These are phyloP conservation scores for Trichoderma sp. DNA, from an alignment of 2,329 filamentous ascomycete genomes.

Conservation along the genomic window DNA sequence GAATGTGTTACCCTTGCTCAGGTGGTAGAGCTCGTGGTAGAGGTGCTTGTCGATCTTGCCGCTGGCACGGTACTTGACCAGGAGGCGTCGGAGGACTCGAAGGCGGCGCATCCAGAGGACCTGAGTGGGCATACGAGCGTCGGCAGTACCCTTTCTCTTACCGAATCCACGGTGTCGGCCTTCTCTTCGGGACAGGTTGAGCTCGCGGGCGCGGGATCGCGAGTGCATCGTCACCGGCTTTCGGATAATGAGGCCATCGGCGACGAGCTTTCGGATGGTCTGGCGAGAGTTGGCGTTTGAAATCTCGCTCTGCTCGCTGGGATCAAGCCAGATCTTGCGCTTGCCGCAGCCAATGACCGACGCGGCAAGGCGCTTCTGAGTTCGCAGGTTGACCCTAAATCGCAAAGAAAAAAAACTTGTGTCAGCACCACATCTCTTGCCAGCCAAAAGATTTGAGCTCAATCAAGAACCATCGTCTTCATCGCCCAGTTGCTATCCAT, in stretches of 20 bases:
- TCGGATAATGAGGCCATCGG: slow-evolving; percentile 99
- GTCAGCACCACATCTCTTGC: slow-evolving; percentile 29
- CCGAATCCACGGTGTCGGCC: slow-evolving; percentile 98
- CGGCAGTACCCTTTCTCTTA: slow-evolving; percentile 99
- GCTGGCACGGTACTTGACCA: slow-evolving; percentile 99
- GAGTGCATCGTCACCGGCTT: slow-evolving; percentile 99
- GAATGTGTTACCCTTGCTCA: slow-evolving; percentile 99
- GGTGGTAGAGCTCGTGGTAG: slow-evolving; percentile 99
- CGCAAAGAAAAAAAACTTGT: slow-evolving; percentile 24
- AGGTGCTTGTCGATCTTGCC: slow-evolving; percentile 99
- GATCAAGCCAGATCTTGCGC: slow-evolving; percentile 99
- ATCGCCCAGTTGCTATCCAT: neutral
- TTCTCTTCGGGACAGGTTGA: slow-evolving; percentile 90
- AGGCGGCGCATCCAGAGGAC: slow-evolving; percentile 99
- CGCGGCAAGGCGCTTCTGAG: slow-evolving; percentile 99
- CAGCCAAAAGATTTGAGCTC: neutral
- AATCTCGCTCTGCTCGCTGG: slow-evolving; percentile 99
- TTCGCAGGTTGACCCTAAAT: slow-evolving; percentile 95
- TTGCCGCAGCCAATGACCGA: slow-evolving; percentile 98
- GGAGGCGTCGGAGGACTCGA: slow-evolving; percentile 96
- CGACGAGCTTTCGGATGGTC: slow-evolving; percentile 98
- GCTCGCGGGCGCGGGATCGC: slow-evolving; percentile 89
- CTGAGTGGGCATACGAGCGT: slow-evolving; percentile 98
- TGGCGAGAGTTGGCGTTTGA: slow-evolving; percentile 99
- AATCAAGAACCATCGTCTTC: neutral